These are phyloP conservation scores for Ananas comosus DNA, from an alignment of 176 grass and related monocot genomes.

Conservation along the genomic window DNA sequence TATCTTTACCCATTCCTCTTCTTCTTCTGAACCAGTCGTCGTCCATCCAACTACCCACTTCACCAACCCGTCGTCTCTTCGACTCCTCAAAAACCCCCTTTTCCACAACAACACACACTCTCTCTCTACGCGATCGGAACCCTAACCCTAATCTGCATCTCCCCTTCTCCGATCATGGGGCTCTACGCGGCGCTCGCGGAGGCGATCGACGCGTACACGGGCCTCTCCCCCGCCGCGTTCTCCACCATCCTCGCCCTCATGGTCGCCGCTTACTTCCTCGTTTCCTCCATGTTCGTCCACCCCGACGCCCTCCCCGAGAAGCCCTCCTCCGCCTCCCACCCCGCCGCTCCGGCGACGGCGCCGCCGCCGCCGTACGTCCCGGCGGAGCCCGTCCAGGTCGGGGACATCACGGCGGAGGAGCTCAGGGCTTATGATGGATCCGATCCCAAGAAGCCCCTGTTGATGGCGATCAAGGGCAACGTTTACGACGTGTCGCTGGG, in stretches of 20 bases:
- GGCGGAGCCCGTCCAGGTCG: slow-evolving; percentile 56
- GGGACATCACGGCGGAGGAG: slow-evolving; percentile 69
- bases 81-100: too few species aligned
- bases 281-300: slow-evolving; percentile 60
- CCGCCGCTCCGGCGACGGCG: slow-evolving; percentile 3
- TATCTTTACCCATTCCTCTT: too few species aligned
- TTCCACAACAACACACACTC: too few species aligned
- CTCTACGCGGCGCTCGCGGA: slow-evolving; percentile 18
- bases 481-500: slow-evolving; percentile 79
- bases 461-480: slow-evolving; percentile 78
- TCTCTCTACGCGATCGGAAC: not conserved
- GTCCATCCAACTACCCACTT: too few species aligned
- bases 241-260: slow-evolving; percentile 82
- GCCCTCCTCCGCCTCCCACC: not conserved
- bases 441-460: slow-evolving; percentile 62
- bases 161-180: slow-evolving; percentile 17
- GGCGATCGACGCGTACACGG: slow-evolving; percentile 61
- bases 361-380: slow-evolving; percentile 21
- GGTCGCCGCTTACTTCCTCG: slow-evolving; percentile 73
- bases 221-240: slow-evolving; percentile 70
- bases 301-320: slow-evolving; percentile 27
- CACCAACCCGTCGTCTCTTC: too few species aligned
- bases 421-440: slow-evolving; percentile 71
- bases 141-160: not conserved
- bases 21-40: too few species aligned